Percentiles rank a stretch among this genome's conserved stretches.
These are phyloP conservation scores for Trifolium repens DNA, from an alignment of 306 rosid genomes.

Conservation along the genomic window DNA sequence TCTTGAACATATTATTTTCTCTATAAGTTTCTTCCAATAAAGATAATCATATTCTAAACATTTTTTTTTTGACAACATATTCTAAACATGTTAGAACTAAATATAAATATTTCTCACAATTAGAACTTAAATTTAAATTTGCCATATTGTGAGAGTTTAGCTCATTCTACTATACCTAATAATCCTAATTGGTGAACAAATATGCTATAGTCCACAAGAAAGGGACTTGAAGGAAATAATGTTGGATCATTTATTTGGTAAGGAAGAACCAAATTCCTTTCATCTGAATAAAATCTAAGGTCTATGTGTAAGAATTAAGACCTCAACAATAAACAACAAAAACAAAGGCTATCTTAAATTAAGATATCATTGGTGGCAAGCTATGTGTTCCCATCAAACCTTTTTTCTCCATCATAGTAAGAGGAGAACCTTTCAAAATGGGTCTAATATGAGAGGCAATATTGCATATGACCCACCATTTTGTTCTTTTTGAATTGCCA, in stretches of 20 bases:
- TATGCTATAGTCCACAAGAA: not conserved
- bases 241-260: slow-evolving; percentile 24
- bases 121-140: no score
- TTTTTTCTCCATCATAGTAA: not conserved
- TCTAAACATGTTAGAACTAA: no score
- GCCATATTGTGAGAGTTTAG: no score
- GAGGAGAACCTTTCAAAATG: slow-evolving; percentile 49
- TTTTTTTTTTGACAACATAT: no score
- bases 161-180: no score
- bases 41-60: no score
- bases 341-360: slow-evolving; percentile 16
- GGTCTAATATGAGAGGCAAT: slow-evolving; percentile 41
- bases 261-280: slow-evolving; percentile 50
- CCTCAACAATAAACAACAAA: slow-evolving; percentile 43
- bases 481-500: slow-evolving; percentile 48
- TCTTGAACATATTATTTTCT: no score
- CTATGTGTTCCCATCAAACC: slow-evolving; percentile 39
- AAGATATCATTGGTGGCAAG: slow-evolving; percentile 47
- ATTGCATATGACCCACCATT: slow-evolving; percentile 46
- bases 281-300: slow-evolving; percentile 5
- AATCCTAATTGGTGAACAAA: no score
- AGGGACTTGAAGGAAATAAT: slow-evolving; percentile 6
- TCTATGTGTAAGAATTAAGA: slow-evolving; percentile 46
- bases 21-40: no score
- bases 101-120: no score